phyloP scores from a whole-genome alignment of 805 yeast genomes.

The Candida sakaeoensis region DNA sequence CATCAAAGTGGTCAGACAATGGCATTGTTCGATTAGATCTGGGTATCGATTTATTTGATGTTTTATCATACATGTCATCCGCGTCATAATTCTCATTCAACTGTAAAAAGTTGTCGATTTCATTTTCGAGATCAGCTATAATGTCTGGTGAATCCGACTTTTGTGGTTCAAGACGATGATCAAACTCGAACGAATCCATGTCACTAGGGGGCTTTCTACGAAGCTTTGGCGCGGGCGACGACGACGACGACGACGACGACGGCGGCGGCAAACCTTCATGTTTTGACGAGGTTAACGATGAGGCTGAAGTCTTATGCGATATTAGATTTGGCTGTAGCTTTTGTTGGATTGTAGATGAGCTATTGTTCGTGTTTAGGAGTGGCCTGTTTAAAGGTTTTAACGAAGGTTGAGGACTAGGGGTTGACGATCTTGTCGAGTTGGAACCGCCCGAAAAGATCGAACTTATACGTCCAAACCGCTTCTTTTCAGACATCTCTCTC shows the following conservation, averaged over 20 bases:
- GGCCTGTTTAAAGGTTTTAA: conserved; percentile 6
- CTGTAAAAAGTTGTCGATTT: conserved; percentile 19
- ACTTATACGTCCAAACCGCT: conserved; percentile 28
- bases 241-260: not conserved
- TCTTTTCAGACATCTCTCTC: conserved; percentile 13
- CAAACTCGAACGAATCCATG: conserved; percentile 5
- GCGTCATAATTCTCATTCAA: conserved; percentile 8
- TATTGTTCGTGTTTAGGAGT: not conserved
- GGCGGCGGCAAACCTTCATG: not conserved
- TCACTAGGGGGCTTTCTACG: conserved; percentile 9
- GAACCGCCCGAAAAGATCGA: conserved; percentile 20
- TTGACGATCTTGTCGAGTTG: conserved; percentile 10
- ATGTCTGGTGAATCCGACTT: conserved; percentile 17
- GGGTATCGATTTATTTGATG: not conserved
- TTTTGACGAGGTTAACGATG: not conserved
- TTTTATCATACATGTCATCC: not conserved
- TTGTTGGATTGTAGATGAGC: not conserved
- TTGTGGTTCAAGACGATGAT: too few species aligned
- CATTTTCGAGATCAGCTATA: conserved; percentile 21
- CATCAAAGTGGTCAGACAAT: not conserved
- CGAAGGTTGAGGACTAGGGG: conserved; percentile 3
- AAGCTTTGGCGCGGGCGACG: not conserved
- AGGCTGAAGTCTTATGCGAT: not conserved
- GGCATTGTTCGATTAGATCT: conserved; percentile 1
- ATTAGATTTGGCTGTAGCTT: conserved; percentile 1